Conservation (phyloP, 441 rosid species). For the Aquilaria agallochum region DNA sequence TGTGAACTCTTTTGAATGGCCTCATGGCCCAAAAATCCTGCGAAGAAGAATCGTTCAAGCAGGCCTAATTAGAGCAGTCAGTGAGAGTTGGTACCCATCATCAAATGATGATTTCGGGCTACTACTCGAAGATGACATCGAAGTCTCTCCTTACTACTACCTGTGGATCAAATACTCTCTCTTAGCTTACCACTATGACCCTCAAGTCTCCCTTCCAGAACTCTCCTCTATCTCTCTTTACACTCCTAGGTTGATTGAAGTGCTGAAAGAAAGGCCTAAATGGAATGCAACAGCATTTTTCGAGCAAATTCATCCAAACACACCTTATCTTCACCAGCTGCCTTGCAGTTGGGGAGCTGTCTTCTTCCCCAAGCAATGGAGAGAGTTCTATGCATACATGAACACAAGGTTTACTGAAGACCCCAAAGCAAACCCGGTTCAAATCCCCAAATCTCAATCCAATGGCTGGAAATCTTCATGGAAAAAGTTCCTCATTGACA, state of each 20-base stretch:
- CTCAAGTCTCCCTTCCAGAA: constrained; percentile 74
- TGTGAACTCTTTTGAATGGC: constrained; percentile 79
- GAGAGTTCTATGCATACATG: constrained; percentile 97
- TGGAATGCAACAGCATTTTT: constrained; percentile 92
- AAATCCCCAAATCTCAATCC: constrained; percentile 89
- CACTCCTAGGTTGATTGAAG: constrained; percentile 87
- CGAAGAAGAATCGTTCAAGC: constrained; percentile 97
- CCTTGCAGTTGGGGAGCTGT: constrained; percentile 99
- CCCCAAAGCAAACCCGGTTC: constrained; percentile 84
- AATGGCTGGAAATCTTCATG: constrained; percentile 99
- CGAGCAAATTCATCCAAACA: constrained; percentile 77
- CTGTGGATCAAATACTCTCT: constrained; percentile 93
- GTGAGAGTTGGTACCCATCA: constrained; percentile 99
- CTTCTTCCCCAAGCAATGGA: constrained; percentile 99
- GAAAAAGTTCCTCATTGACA: constrained; percentile 93
- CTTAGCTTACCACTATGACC: constrained; percentile 88
- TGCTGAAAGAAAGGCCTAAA: constrained; percentile 88
- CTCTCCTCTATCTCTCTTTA: constrained; percentile 88
- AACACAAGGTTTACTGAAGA: constrained; percentile 93
- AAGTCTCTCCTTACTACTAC: constrained; percentile 93
- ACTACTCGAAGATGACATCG: constrained; percentile 90
- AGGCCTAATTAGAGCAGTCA: constrained; percentile 94
- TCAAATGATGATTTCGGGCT: constrained; percentile 88
- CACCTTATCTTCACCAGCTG: constrained; percentile 90
- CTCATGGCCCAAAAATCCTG: constrained; percentile 82